phyloP scores from a whole-genome alignment of 139 green algal species.

The Ulvella scutata region DNA sequence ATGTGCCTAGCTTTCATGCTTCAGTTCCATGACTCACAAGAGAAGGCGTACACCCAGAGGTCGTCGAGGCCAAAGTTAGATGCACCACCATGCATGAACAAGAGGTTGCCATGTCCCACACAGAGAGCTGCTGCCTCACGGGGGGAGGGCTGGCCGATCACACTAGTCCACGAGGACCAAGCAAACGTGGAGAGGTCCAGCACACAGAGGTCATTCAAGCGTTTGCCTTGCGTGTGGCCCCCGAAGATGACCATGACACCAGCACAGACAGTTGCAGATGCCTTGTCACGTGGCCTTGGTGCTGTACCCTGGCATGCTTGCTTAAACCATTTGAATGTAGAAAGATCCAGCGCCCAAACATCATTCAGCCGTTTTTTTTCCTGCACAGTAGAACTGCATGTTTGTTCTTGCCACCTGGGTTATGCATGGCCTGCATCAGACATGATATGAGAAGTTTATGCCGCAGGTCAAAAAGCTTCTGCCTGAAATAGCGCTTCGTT shows the following conservation, averaged over 20 bases:
- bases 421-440: no score
- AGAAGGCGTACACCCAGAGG: slow-evolving; percentile 56
- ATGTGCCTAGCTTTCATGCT: no score
- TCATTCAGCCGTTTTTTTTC: slow-evolving; percentile 54
- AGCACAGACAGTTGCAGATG: slow-evolving; percentile 28
- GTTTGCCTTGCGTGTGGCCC: slow-evolving; percentile 35
- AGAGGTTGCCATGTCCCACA: slow-evolving; percentile 30
- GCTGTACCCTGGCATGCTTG: slow-evolving; percentile 20
- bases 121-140: slow-evolving; percentile 35
- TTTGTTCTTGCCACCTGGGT: no score
- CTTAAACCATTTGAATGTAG: slow-evolving; percentile 23
- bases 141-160: slow-evolving; percentile 34
- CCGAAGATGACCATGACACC: slow-evolving; percentile 63
- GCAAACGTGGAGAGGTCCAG: slow-evolving; percentile 53
- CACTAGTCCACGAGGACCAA: slow-evolving; percentile 23
- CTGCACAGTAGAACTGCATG: neutral
- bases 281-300: slow-evolving; percentile 36
- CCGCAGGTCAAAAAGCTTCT: no score
- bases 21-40: no score
- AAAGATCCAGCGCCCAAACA: slow-evolving; percentile 25
- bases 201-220: slow-evolving; percentile 67
- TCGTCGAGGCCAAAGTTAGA: slow-evolving; percentile 77
- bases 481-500: no score
- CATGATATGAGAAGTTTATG: no score
- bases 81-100: slow-evolving; percentile 60